Percentiles rank a stretch among this genome's conserved stretches.
Evolutionary conservation across 192 early-diverging fungal genomes (phyloP).

Genomic region (Paraglomus occultum): DNA sequence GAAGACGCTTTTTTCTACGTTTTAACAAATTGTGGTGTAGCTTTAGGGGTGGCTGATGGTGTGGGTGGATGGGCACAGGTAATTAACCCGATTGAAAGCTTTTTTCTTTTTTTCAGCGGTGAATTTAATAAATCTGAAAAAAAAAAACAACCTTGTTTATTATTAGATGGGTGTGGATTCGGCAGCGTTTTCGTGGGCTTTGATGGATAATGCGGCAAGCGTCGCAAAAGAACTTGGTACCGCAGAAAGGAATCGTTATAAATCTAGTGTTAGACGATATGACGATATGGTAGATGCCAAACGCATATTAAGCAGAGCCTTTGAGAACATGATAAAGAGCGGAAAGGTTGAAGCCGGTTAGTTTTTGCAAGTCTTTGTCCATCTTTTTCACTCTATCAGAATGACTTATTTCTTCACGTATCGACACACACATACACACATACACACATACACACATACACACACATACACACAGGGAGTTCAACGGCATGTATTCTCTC

Average conservation of each 20-base stretch:
- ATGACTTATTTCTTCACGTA: not conserved
- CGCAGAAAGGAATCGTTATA: slow-evolving; percentile 23
- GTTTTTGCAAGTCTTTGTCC: slow-evolving; percentile 9
- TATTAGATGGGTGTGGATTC: slow-evolving; percentile 42
- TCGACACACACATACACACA: slow-evolving; percentile 5
- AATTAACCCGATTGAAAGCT: slow-evolving; percentile 32
- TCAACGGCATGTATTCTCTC: slow-evolving; percentile 59
- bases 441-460: not conserved
- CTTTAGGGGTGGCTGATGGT: slow-evolving; percentile 60
- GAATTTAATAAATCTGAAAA: slow-evolving; percentile 11
- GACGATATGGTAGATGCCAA: slow-evolving; percentile 45
- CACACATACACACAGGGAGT: slow-evolving; percentile 36
- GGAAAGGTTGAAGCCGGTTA: slow-evolving; percentile 54
- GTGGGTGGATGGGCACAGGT: slow-evolving; percentile 62
- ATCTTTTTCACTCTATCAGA: not conserved
- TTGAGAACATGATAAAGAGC: slow-evolving; percentile 43
- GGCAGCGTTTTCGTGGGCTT: slow-evolving; percentile 57
- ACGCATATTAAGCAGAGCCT: slow-evolving; percentile 51
- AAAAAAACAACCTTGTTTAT: slow-evolving; percentile 21
- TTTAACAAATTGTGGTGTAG: slow-evolving; percentile 47
- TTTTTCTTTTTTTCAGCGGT: not conserved
- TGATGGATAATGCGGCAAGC: slow-evolving; percentile 59
- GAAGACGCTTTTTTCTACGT: slow-evolving; percentile 63
- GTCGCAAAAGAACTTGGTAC: slow-evolving; percentile 40
- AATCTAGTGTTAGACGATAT: not conserved